Evolutionary conservation across 805 yeast species (phyloP).

Genomic region (Saccharomycopsis babjevae): DNA sequence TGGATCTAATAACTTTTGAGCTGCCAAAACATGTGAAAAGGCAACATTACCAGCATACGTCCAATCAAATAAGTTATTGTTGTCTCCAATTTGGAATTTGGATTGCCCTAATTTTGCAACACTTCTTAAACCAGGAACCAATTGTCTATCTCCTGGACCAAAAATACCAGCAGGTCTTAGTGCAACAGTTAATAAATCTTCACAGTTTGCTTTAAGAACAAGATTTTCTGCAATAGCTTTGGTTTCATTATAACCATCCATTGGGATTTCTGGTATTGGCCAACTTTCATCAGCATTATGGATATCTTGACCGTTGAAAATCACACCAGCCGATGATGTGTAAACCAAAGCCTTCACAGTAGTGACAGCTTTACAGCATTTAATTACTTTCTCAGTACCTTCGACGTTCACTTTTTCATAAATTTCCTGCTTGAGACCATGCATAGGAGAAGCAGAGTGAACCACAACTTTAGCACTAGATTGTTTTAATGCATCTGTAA

Average conservation of each 20-base stretch:
- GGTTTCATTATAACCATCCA: constrained; percentile 96
- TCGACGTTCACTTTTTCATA: constrained; percentile 84
- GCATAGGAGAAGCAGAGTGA: constrained; percentile 95
- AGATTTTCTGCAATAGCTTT: constrained; percentile 83
- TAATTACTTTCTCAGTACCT: constrained; percentile 72
- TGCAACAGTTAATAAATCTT: constrained; percentile 65
- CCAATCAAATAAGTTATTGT: constrained; percentile 90
- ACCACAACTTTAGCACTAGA: constrained; percentile 68
- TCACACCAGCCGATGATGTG: constrained; percentile 96
- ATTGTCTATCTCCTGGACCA: constrained; percentile 97
- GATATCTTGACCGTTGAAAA: constrained; percentile 89
- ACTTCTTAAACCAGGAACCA: constrained; percentile 82
- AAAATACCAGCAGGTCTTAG: constrained; percentile 96
- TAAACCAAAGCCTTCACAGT: constrained; percentile 62
- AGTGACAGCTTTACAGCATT: constrained; percentile 42
- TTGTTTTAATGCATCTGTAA: constrained; percentile 46
- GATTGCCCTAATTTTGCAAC: constrained; percentile 82
- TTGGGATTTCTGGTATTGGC: constrained; percentile 85
- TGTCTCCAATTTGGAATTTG: constrained; percentile 89
- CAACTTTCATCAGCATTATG: constrained; percentile 87
- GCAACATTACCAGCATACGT: constrained; percentile 98
- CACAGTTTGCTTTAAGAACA: constrained; percentile 65
- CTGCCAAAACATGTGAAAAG: constrained; percentile 90
- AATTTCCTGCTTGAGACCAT: constrained; percentile 71
- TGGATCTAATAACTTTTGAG: constrained; percentile 50